Evolutionary conservation across 495 filamentous ascomycete species (phyloP), one percentile per base, ranked within the genome.

Genomic region (Aspergillus wentii): DNA sequence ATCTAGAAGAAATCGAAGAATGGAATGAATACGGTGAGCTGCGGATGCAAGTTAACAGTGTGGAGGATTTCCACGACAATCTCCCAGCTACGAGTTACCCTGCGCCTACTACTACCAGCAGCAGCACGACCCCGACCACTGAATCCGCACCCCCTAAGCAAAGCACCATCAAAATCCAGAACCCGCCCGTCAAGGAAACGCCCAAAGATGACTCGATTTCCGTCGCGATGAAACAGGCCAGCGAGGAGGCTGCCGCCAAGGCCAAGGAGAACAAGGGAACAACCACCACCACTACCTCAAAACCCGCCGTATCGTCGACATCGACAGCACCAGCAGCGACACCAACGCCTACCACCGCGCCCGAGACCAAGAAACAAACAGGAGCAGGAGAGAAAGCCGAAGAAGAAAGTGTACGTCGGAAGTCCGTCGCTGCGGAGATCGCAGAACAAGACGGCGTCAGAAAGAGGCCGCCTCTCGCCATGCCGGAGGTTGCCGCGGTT

Each of bases 11-110:
- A 54, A 76, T 95, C 39, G 92, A 98, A 67, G 92, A 97, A 56
- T 97, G 94, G 94, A 98, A 98, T 64, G 92, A 98, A 52, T 95
- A 91, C 54, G 91, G 86, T 54, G 92, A 97, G 68, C 74, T 98
- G 38, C 90, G 92, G 57, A 77, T 92, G 58, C 78, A 86, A 42
- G 71, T 96, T 38, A 82, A 68, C 16, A 63, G 48, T 30, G 59
- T 62, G 19, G 48, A 64, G 38, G 62, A 64, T 28, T 40, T 67
- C 7, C 59, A 54, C 20, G 52, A 54, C 29, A 35, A 54, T 22
- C 54, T 71, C 40, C 51, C 53, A 31, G 44, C 67, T 27, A 78
- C 70, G 49, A 76, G 64, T 61, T 68, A 69, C 59, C 66, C 66
- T 4, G 42, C 50, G 11, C 15, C 64, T 43, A 31, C 54, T 49